phyloP scores from a whole-genome alignment of 257 asterid genomes.

The Forsythia viridissima region DNA sequence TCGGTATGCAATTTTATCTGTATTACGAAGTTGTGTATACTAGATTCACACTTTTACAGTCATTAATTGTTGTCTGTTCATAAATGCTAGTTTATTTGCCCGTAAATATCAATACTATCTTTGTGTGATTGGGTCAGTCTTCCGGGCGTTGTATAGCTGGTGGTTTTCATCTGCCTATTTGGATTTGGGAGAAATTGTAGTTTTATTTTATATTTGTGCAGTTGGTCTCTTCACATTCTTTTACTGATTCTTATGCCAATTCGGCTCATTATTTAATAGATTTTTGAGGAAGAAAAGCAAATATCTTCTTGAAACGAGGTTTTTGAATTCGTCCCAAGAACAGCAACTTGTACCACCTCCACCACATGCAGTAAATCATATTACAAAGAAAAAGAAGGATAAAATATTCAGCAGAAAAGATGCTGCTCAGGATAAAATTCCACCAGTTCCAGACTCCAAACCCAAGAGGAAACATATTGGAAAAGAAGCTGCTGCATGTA shows the following conservation, averaged over 20 bases:
- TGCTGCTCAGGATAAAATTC: conserved; percentile 33
- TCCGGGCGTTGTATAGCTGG: background rate
- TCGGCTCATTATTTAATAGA: conserved; percentile 32
- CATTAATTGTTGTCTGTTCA: background rate
- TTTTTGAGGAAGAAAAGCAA: conserved; percentile 55
- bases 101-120: background rate
- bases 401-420: conserved; percentile 30
- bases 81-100: background rate
- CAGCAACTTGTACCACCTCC: conserved; percentile 21
- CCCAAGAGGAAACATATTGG: conserved; percentile 36
- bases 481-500: conserved; percentile 31
- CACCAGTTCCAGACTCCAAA: conserved; percentile 38
- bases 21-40: background rate
- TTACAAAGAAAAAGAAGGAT: conserved; percentile 27
- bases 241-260: conserved; percentile 4
- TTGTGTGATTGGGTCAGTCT: background rate
- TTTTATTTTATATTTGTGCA: background rate
- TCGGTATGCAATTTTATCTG: conserved; percentile 46
- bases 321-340: conserved; percentile 30
- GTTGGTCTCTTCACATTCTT: background rate
- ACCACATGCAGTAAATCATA: conserved; percentile 26
- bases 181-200: background rate
- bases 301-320: conserved; percentile 46
- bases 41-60: background rate
- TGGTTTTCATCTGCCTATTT: background rate